These are phyloP conservation scores for Elaeagnus macrophylla DNA, from an alignment of 306 rosid species.

Conservation along the genomic window DNA sequence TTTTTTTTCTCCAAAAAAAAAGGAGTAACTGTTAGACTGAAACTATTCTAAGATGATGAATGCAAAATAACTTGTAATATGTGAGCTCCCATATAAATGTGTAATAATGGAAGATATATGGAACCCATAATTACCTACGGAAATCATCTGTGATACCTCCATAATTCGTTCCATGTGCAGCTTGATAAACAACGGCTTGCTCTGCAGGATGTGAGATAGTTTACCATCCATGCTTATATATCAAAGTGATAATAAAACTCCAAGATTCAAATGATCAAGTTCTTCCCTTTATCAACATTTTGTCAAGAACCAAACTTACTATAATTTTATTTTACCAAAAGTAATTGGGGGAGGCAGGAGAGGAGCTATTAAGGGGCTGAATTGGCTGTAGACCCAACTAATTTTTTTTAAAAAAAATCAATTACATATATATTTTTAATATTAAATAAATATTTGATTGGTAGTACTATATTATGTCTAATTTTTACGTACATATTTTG, in stretches of 20 bases:
- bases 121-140: conserved; percentile 39
- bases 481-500: too few species aligned
- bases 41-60: too few species aligned
- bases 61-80: background rate
- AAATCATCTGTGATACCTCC: conserved; percentile 34
- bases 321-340: background rate
- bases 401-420: too few species aligned
- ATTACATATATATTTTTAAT: too few species aligned
- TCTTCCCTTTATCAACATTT: background rate
- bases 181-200: conserved; percentile 59
- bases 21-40: too few species aligned
- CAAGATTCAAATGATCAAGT: background rate
- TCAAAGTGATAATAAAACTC: background rate
- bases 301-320: background rate
- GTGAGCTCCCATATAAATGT: background rate
- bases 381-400: too few species aligned
- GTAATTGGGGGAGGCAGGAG: background rate
- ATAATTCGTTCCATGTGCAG: conserved; percentile 48
- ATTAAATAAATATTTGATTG: too few species aligned
- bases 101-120: background rate
- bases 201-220: conserved; percentile 33
- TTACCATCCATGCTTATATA: background rate
- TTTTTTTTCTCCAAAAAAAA: too few species aligned
- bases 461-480: too few species aligned
- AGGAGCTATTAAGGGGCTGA: too few species aligned